Conservation (phyloP, 352 stramenopile species). For the Phytopythium vexans region DNA sequence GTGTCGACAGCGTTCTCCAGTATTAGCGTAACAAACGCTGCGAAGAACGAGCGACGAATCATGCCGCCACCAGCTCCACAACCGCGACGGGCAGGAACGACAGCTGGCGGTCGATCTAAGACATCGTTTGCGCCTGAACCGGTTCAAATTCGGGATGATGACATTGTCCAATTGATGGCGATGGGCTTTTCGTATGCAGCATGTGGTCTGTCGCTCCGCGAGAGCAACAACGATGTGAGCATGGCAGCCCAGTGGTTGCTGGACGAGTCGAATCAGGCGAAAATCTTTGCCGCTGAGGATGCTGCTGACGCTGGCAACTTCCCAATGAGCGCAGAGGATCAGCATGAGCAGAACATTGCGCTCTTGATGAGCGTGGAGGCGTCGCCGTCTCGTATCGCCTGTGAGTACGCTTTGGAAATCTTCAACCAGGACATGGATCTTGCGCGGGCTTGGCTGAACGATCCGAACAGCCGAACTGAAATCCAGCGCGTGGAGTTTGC, state of each 20-base stretch:
- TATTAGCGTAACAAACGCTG: constrained; percentile 28
- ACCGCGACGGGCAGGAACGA: neutral
- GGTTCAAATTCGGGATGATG: constrained; percentile 61
- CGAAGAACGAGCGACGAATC: constrained; percentile 20
- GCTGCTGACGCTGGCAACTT: constrained; percentile 47
- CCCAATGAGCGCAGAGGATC: constrained; percentile 53
- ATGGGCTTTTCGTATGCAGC: constrained; percentile 88
- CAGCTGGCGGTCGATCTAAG: neutral
- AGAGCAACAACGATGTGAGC: constrained; percentile 61
- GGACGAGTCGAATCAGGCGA: constrained; percentile 72
- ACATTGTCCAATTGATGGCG: constrained; percentile 86
- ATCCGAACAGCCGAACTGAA: constrained; percentile 57
- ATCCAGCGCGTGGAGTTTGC: constrained; percentile 54
- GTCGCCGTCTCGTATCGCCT: constrained; percentile 44
- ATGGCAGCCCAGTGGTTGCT: constrained; percentile 83
- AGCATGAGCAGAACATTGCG: constrained; percentile 62
- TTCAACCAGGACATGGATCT: constrained; percentile 68
- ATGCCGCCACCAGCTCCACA: constrained; percentile 46
- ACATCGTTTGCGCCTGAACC: constrained; percentile 8
- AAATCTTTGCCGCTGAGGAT: constrained; percentile 60
- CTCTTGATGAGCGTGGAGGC: constrained; percentile 66
- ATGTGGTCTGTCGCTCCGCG: constrained; percentile 61
- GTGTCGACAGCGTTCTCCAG: constrained; percentile 67
- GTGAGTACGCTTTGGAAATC: constrained; percentile 64
- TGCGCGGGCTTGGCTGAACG: constrained; percentile 56